A percentile compares a stretch with the other conserved stretches of the same genome.
Evolutionary conservation across 495 filamentous ascomycete genomes (phyloP).

Genomic region (Penicillium paradoxum): DNA sequence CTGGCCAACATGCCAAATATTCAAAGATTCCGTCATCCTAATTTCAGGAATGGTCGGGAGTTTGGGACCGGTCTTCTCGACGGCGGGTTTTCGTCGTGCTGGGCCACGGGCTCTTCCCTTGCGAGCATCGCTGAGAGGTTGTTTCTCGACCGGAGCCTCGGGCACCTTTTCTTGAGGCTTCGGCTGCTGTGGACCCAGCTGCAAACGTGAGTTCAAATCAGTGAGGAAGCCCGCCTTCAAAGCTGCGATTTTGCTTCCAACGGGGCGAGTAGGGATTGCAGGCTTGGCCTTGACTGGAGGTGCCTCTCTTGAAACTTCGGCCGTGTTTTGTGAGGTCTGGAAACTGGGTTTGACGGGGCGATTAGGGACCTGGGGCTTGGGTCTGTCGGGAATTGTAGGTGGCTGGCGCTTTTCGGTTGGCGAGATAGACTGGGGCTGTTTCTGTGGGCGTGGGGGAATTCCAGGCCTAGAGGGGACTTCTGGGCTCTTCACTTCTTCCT

Average conservation of each 20-base stretch:
- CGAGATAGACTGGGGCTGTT: slow-evolving; percentile 37
- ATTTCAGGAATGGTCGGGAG: slow-evolving; percentile 41
- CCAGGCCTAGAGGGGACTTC: slow-evolving; percentile 37
- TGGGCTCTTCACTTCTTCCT: slow-evolving; percentile 43
- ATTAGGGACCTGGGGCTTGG: slow-evolving; percentile 75
- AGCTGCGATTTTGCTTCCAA: slow-evolving; percentile 80
- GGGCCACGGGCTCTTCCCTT: slow-evolving; percentile 89
- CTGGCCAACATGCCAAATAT: slow-evolving; percentile 47
- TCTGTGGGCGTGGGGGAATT: slow-evolving; percentile 42
- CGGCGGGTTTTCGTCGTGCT: slow-evolving; percentile 67
- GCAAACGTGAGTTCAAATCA: slow-evolving; percentile 80
- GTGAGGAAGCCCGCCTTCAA: slow-evolving; percentile 85
- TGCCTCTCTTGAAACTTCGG: slow-evolving; percentile 28
- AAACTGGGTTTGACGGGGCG: slow-evolving; percentile 58
- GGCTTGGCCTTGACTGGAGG: slow-evolving; percentile 59
- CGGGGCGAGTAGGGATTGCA: slow-evolving; percentile 72
- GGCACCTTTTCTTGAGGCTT: slow-evolving; percentile 64
- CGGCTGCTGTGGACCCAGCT: slow-evolving; percentile 71
- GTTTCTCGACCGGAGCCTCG: slow-evolving; percentile 61
- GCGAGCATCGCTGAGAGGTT: slow-evolving; percentile 74
- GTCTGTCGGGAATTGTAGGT: slow-evolving; percentile 58
- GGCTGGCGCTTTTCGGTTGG: slow-evolving; percentile 47
- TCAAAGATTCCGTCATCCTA: slow-evolving; percentile 44
- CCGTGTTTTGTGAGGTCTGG: slow-evolving; percentile 33
- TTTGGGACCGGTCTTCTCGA: slow-evolving; percentile 21